These are phyloP conservation scores for Anacardium occidentale DNA, from an alignment of 345 rosid genomes.

Conservation along the genomic window DNA sequence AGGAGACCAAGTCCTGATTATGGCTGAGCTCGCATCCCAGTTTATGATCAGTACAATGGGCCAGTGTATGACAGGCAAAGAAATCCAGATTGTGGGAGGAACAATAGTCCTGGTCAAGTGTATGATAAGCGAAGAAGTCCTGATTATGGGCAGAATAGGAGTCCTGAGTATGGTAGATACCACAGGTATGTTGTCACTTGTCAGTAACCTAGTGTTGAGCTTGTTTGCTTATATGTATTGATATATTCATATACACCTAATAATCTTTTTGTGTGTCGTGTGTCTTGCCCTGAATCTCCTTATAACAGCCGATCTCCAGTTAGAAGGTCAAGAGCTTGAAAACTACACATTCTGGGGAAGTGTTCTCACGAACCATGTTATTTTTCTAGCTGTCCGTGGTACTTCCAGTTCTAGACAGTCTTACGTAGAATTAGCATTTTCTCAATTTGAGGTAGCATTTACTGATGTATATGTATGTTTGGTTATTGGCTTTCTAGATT, in stretches of 20 bases:
- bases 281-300: not conserved
- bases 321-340: constrained; percentile 53
- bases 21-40: constrained; percentile 72
- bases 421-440: constrained; percentile 6
- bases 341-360: constrained; percentile 11
- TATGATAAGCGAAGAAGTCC: constrained; percentile 53
- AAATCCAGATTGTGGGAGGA: constrained; percentile 44
- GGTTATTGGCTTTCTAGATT: not conserved
- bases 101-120: constrained; percentile 48
- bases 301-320: constrained; percentile 63
- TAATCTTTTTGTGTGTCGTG: no score
- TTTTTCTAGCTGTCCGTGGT: constrained; percentile 2
- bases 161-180: constrained; percentile 52
- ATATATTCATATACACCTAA: not conserved
- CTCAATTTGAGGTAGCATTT: not conserved
- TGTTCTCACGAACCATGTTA: constrained; percentile 3
- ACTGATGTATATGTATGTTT: not conserved
- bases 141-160: constrained; percentile 40
- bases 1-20: constrained; percentile 81
- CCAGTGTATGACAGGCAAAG: constrained; percentile 51
- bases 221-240: not conserved
- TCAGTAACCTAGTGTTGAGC: constrained; percentile 15
- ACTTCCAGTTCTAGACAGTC: constrained; percentile 18
- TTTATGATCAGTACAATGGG: constrained; percentile 63
- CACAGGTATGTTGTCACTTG: constrained; percentile 50